These are phyloP conservation scores for Melanogaster broomeanus DNA, from an alignment of 768 basidiomycete genomes.

Conservation along the genomic window DNA sequence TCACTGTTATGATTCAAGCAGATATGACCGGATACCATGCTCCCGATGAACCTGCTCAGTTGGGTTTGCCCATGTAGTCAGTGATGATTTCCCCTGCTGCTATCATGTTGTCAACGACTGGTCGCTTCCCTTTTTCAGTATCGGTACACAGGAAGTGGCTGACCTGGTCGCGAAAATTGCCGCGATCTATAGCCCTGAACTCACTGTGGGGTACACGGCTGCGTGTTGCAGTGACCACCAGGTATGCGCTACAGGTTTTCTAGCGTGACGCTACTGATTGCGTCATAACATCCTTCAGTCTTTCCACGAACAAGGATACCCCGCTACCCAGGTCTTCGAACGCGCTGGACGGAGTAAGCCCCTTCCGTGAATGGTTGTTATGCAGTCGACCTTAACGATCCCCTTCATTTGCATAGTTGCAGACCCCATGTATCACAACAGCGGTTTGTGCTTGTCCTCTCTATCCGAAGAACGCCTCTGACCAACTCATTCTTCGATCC, in stretches of 20 bases:
- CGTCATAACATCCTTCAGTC: slow-evolving; percentile 44
- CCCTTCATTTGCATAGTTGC: slow-evolving; percentile 50
- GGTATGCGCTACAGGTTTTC: slow-evolving; percentile 35
- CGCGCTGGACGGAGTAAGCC: slow-evolving; percentile 69
- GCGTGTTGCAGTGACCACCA: slow-evolving; percentile 95
- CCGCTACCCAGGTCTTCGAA: slow-evolving; percentile 87
- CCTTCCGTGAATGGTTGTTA: not conserved
- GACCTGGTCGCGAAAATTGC: slow-evolving; percentile 77
- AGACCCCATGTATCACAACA: slow-evolving; percentile 90
- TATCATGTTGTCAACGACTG: not conserved
- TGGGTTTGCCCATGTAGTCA: slow-evolving; percentile 75
- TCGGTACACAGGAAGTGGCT: slow-evolving; percentile 76
- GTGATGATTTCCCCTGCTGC: slow-evolving; percentile 21
- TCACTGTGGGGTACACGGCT: slow-evolving; percentile 66
- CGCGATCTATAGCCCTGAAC: slow-evolving; percentile 78
- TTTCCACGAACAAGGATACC: slow-evolving; percentile 81
- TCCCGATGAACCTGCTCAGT: slow-evolving; percentile 76
- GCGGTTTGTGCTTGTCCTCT: slow-evolving; percentile 45
- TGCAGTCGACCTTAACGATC: not conserved
- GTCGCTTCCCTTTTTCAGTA: slow-evolving; percentile 42
- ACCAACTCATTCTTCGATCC: not conserved
- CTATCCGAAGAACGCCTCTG: not conserved
- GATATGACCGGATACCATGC: slow-evolving; percentile 91
- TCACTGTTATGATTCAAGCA: slow-evolving; percentile 85
- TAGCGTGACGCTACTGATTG: not conserved